Base-by-base conservation (phyloP, 176 grass and related monocot genomes). In the Eleusine coracana region DNA sequence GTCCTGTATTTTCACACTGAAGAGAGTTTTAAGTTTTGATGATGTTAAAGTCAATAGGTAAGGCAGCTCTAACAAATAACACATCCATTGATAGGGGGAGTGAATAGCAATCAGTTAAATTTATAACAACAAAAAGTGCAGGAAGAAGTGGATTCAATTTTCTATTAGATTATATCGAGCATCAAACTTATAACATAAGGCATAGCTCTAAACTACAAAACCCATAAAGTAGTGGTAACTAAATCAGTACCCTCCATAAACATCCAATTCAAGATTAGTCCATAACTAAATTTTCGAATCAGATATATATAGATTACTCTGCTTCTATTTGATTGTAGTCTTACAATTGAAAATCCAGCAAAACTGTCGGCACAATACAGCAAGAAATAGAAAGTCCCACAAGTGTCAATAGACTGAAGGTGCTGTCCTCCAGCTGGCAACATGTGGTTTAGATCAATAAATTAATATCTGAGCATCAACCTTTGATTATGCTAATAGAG, bases 1-100 rank as follows among this genome's bases (percentile, higher is more conserved):
- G 44, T 75, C 85, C 79, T 94, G 90, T 86, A 93, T 91, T 91
- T 88, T 93, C 82, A 95, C 95, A 83, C 95, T 95, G 92, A 77
- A 87, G 81, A 36, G 70, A 77, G 55, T 75, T 75, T 45, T 75
- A 75, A 78, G 29, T 62, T 87, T 78, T 85, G 39, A 81, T 52
- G 36, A 1, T 61, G 68, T 0, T 21, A 46, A 63, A 62, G 31
- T 68, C 50, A 74, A 69, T 46, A 20, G 28, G 13, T 14, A 66
- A 68, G 68, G 44, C 54, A 80, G 37, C 64, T 74, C 17, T 80
- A 46, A 54, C 46, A 76, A 73, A 70, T 51, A 65, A 70, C 6
- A 21, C 13, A 45, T 4, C 64, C 39, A 62, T 54, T 40, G 42
- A 66, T 63, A 75, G 40, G 21, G 78, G 25, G 61, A 49, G 50